These are phyloP conservation scores for Spongispora temasekensis DNA, from an alignment of 1,284 basidiomycete species.

Conservation along the genomic window DNA sequence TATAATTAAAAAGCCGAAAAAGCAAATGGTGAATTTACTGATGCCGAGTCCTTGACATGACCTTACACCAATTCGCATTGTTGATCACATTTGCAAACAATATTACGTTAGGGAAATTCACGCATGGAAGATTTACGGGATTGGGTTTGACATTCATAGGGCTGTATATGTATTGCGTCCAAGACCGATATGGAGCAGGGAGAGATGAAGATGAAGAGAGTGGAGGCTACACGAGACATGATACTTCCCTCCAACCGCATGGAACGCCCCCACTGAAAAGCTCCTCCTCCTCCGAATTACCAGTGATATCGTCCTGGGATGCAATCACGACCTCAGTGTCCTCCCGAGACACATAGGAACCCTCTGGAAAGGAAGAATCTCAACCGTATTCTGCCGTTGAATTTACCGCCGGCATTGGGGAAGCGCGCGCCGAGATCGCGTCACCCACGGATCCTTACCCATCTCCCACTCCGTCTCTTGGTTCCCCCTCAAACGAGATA, in stretches of 20 bases:
- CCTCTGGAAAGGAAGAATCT: conserved; percentile 33
- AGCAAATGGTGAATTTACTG: too few species aligned
- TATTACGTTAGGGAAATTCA: too few species aligned
- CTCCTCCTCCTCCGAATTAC: conserved; percentile 19
- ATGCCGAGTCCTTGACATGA: too few species aligned
- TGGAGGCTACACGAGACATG: conserved; percentile 79
- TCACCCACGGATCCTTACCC: conserved; percentile 65
- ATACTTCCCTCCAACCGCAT: conserved; percentile 70
- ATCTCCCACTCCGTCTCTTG: conserved; percentile 72
- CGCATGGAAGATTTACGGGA: too few species aligned
- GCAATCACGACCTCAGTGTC: conserved; percentile 21
- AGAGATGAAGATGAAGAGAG: conserved; percentile 82
- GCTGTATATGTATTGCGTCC: conserved; percentile 90
- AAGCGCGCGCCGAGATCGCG: conserved; percentile 29
- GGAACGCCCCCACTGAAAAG: conserved; percentile 51
- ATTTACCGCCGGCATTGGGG: conserved; percentile 20
- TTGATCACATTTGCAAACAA: too few species aligned
- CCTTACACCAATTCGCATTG: too few species aligned
- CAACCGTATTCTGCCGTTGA: conserved; percentile 31
- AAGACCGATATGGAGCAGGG: conserved; percentile 93
- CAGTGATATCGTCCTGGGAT: conserved; percentile 23
- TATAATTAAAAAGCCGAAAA: too few species aligned
- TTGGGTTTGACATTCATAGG: conserved; percentile 88
- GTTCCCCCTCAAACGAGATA: conserved; percentile 58
- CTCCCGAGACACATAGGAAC: conserved; percentile 16